Conservation (phyloP, 495 filamentous ascomycete species). For the Hypoxylon trugodes region DNA sequence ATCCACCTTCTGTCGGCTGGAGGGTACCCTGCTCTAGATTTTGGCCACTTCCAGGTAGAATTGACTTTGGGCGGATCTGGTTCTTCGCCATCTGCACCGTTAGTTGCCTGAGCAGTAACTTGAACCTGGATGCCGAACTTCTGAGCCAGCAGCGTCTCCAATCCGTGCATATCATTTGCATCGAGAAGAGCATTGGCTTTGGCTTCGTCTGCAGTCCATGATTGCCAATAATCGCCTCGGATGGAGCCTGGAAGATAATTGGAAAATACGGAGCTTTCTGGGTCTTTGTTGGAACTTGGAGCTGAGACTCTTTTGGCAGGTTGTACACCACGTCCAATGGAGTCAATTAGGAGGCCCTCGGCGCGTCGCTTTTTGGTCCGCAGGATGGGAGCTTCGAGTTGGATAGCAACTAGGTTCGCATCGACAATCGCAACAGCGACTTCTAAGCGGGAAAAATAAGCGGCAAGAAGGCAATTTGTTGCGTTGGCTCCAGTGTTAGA, state of each 20-base stretch:
- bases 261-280: conserved; percentile 46
- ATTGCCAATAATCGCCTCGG: conserved; percentile 45
- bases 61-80: conserved; percentile 6
- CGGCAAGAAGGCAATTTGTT: conserved; percentile 57
- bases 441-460: conserved; percentile 70
- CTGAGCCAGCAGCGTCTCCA: conserved; percentile 63
- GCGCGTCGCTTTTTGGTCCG: conserved; percentile 68
- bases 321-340: conserved; percentile 67
- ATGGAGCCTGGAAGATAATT: conserved; percentile 50
- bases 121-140: conserved; percentile 49
- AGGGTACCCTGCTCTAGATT: conserved; percentile 50
- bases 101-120: conserved; percentile 21
- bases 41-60: conserved; percentile 52
- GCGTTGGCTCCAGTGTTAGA: conserved; percentile 29
- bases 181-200: conserved; percentile 57
- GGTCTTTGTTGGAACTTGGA: conserved; percentile 15
- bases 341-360: conserved; percentile 74
- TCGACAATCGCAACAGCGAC: conserved; percentile 67
- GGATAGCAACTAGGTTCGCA: conserved; percentile 66
- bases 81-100: conserved; percentile 33
- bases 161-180: conserved; percentile 54
- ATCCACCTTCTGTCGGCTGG: conserved; percentile 61
- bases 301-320: conserved; percentile 30
- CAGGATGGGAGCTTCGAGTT: conserved; percentile 67
- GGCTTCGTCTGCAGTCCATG: conserved; percentile 47